Evolutionary conservation across 2,329 filamentous ascomycete species (phyloP).

Genomic region (Setomelanomma holmii): DNA sequence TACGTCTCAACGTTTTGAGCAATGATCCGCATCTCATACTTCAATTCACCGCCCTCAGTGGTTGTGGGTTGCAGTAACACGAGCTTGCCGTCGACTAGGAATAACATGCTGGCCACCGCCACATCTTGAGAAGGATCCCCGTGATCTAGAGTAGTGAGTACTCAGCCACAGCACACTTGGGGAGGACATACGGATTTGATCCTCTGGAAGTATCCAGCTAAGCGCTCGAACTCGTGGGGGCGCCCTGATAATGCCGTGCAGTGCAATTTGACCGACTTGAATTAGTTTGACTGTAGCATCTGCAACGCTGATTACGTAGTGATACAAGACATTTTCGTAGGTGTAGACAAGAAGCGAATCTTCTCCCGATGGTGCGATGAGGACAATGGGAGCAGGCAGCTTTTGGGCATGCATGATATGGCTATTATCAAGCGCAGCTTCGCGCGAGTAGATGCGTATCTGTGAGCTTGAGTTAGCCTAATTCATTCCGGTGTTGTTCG

Average conservation of each 20-base stretch:
- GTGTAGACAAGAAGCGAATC: conserved; percentile 97
- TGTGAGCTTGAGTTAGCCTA: conserved; percentile 34
- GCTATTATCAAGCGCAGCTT: conserved; percentile 75
- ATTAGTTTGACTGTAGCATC: conserved; percentile 77
- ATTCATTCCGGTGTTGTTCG: background rate
- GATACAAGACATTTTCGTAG: conserved; percentile 93
- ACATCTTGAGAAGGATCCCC: conserved; percentile 97
- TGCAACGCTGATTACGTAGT: conserved; percentile 83
- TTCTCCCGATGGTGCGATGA: conserved; percentile 86
- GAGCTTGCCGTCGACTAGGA: conserved; percentile 96
- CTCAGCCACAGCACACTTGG: background rate
- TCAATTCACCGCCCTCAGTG: conserved; percentile 81
- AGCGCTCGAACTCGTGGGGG: conserved; percentile 90
- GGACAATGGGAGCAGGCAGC: conserved; percentile 84
- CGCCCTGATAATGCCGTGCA: conserved; percentile 94
- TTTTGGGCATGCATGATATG: conserved; percentile 78
- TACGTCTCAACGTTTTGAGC: conserved; percentile 97
- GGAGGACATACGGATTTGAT: conserved; percentile 71
- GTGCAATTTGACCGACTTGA: conserved; percentile 96
- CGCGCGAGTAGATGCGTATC: conserved; percentile 90
- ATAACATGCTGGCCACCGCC: conserved; percentile 88
- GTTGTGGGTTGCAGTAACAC: conserved; percentile 88
- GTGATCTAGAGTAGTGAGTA: conserved; percentile 60
- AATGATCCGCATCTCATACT: conserved; percentile 98
- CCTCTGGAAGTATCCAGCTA: conserved; percentile 94